These are phyloP conservation scores for Petunia hybrid DNA, from an alignment of 305 asterid species.

Conservation along the genomic window DNA sequence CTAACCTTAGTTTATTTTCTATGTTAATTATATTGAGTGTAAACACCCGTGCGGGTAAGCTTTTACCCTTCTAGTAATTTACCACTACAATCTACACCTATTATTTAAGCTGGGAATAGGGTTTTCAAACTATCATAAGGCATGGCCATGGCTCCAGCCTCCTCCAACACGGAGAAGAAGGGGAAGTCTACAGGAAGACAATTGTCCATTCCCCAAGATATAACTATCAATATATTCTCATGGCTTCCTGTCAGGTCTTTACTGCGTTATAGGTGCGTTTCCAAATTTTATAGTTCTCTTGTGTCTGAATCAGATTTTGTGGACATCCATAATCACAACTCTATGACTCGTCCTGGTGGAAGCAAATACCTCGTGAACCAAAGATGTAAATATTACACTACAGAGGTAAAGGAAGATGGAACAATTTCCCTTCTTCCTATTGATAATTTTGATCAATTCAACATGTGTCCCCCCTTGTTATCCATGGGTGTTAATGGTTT, in stretches of 20 bases:
- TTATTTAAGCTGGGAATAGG: too few species aligned
- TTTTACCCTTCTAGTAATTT: too few species aligned
- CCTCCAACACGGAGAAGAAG: neutral
- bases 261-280: neutral
- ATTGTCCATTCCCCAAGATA: neutral
- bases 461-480: too few species aligned
- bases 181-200: neutral
- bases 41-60: too few species aligned
- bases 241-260: neutral
- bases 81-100: too few species aligned
- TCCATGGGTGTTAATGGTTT: too few species aligned
- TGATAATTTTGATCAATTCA: too few species aligned
- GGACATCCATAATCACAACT: neutral
- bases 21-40: too few species aligned
- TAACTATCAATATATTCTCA: neutral
- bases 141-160: neutral
- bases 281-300: neutral
- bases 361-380: neutral
- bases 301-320: neutral
- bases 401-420: neutral
- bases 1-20: too few species aligned
- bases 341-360: constrained; percentile 1
- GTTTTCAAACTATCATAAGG: neutral
- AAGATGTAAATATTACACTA: neutral
- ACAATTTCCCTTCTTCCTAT: too few species aligned